phyloP scores from a whole-genome alignment of 768 basidiomycete genomes.

The Pulveroboletus sp. region DNA sequence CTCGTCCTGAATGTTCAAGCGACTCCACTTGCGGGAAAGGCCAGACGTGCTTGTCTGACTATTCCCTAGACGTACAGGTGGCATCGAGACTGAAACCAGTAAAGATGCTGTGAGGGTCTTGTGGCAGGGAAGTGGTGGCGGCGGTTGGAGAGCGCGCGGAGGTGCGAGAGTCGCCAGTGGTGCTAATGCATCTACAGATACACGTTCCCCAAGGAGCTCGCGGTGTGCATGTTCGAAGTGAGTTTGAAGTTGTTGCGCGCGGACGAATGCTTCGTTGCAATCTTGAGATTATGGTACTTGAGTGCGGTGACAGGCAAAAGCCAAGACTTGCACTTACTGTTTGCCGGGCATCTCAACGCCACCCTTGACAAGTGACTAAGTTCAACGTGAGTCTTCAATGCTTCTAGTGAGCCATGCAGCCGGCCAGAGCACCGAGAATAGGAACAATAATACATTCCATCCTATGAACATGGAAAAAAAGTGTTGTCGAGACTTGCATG shows the following conservation, averaged over 20 bases:
- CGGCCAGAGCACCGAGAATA: conserved; percentile 28
- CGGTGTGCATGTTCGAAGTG: conserved; percentile 23
- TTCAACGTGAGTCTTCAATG: conserved; percentile 25
- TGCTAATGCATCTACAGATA: conserved; percentile 14
- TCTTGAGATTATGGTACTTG: conserved; percentile 12
- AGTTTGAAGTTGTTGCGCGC: conserved; percentile 19
- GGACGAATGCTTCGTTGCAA: conserved; percentile 23
- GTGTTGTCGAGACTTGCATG: background rate
- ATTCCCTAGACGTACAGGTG: conserved; percentile 2
- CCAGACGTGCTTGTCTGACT: conserved; percentile 11
- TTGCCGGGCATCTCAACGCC: conserved; percentile 22
- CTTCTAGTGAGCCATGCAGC: conserved; percentile 14
- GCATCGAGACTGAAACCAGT: conserved; percentile 8
- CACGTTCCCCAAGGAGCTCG: conserved; percentile 13
- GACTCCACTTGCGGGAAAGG: conserved; percentile 31
- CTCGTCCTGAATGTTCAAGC: conserved; percentile 22
- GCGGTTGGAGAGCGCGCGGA: conserved; percentile 16
- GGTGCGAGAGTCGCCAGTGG: conserved; percentile 16
- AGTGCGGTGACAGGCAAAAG: background rate
- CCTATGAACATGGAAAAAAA: conserved; percentile 7
- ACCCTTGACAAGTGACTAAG: conserved; percentile 30
- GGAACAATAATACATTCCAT: conserved; percentile 23
- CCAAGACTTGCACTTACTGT: conserved; percentile 13
- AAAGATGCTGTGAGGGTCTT: background rate
- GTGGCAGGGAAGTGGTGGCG: conserved; percentile 12